A percentile compares a stretch with the other conserved stretches of the same genome.
Conservation (phyloP, 768 basidiomycete species). For the Inosperma sp. region DNA sequence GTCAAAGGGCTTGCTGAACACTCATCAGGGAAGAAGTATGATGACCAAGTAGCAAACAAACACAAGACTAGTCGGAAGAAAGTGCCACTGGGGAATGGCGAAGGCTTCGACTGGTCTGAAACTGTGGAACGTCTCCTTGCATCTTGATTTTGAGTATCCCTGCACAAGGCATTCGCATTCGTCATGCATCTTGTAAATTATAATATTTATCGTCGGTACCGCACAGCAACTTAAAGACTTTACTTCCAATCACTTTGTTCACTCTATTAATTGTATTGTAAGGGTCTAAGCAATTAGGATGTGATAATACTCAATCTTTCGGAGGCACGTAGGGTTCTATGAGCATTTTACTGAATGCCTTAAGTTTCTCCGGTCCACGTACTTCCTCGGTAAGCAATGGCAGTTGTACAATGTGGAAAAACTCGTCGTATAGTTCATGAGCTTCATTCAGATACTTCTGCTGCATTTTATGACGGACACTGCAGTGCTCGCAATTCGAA, state of each 20-base stretch:
- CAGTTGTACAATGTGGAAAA: conserved; percentile 94
- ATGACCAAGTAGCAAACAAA: conserved; percentile 29
- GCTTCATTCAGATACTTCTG: conserved; percentile 97
- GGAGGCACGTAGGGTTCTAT: conserved; percentile 72
- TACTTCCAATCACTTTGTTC: background rate
- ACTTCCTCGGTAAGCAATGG: conserved; percentile 97
- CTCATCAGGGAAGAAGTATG: conserved; percentile 40
- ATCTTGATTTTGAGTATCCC: background rate
- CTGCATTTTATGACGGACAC: conserved; percentile 94
- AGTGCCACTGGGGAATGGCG: conserved; percentile 36
- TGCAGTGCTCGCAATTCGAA: conserved; percentile 93
- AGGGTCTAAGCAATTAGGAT: background rate
- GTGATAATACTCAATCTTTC: conserved; percentile 29
- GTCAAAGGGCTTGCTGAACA: conserved; percentile 63
- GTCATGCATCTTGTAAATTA: conserved; percentile 1
- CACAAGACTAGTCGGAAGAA: conserved; percentile 18
- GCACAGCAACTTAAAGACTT: background rate
- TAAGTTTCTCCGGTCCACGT: conserved; percentile 88
- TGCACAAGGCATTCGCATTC: background rate
- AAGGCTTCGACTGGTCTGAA: conserved; percentile 42
- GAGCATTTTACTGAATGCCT: conserved; percentile 90
- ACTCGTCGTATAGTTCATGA: conserved; percentile 95
- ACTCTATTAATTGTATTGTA: background rate
- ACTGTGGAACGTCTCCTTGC: conserved; percentile 31
- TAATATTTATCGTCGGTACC: conserved; percentile 1